Evolutionary conservation across 331 rosid genomes (phyloP), one percentile per base, ranked within the genome.

Genomic region (Malus hybrid): DNA sequence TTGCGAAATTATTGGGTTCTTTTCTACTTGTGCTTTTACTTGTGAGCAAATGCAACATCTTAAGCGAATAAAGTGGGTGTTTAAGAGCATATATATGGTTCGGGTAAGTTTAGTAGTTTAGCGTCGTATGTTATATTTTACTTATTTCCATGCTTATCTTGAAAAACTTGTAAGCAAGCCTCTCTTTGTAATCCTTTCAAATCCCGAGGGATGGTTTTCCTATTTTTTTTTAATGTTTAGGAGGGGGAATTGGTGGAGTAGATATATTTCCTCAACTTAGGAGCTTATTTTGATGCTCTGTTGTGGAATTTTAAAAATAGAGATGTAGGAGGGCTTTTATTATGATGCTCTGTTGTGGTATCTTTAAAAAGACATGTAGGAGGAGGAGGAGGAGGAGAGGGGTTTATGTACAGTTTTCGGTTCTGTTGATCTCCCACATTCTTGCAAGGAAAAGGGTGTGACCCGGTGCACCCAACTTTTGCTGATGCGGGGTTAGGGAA

Each of bases 331-430:
- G 68, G 74, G 81, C 84, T 70, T 86, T 53, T 89, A 83, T 81
- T 84, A 81, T 86, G 82, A 76, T 86, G 79, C 88, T 82, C 78
- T 72, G 68, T 85, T 78, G 88, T 87, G 87, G 81, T 73, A 69
- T 48, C 64, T 6, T 78, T 84, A 79, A 78, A 73, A 71, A 14
- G 75, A 74, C 73, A 63, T 34, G 75, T 36, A 78, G 79, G 88
- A 63, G 66, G 71, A 0, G 48, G 14, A 10, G 79, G 88, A 63
- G 66, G 71, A 0, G 48, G 14, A 10, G 48, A 63, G 80, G 4
- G 36, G 66, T 28, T 14, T 64, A 79, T 93, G 92, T 93, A 93
- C 89, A 93, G 88, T 81, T 68, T 84, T 85, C 83, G 85, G 86
- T 74, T 53, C 72, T 83, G 85, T 89, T 81, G 72, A 85, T 72